Base-by-base conservation (phyloP, 495 filamentous ascomycete genomes). In the Neurospora sp. region DNA sequence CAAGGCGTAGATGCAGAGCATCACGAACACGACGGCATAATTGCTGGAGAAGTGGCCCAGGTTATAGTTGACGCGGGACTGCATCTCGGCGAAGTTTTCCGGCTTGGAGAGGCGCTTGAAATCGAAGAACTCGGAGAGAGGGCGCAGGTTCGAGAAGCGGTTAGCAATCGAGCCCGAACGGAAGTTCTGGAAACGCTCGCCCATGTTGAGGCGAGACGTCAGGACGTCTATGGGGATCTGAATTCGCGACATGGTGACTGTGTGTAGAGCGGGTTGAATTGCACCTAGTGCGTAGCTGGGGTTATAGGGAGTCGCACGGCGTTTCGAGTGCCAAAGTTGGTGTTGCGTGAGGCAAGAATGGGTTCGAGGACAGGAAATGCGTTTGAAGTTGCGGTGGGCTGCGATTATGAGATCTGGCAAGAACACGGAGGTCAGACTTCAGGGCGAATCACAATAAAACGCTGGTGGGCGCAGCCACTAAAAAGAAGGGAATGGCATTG, bases 1-100 rank as follows among this genome's bases (percentile, higher is more conserved):
- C 79, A 99, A 82, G 79, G 92, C 91, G 88, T 99, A 99, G 86
- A 99, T 92, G 85, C 90, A 92, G 75, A 99, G 90, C 90, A 98
- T 96, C 72, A 91, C 86, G 82, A 98, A 97, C 73, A 99, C 89
- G 73, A 91, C 91, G 76, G 91, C 92, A 89, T 99, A 99, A 85
- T 99, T 99, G 92, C 93, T 98, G 72, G 94, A 95, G 87, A 97
- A 99, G 86, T 98, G 92, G 80, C 91, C 89, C 71, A 99, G 85
- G 81, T 99, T 99, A 91, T 97, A 99, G 85, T 97, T 97, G 81
- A 97, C 91, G 71, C 96, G 90, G 83, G 92, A 95, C 82, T 99
- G 96, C 72, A 92, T 89, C 79, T 98, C 96, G 77, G 83, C 89
- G 77, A 98, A 97, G 83, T 94, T 95, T 76, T 86, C 88, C 5